Evolutionary conservation across 148 eudicot genomes (phyloP).

Genomic region (Gaultheria prostrata): DNA sequence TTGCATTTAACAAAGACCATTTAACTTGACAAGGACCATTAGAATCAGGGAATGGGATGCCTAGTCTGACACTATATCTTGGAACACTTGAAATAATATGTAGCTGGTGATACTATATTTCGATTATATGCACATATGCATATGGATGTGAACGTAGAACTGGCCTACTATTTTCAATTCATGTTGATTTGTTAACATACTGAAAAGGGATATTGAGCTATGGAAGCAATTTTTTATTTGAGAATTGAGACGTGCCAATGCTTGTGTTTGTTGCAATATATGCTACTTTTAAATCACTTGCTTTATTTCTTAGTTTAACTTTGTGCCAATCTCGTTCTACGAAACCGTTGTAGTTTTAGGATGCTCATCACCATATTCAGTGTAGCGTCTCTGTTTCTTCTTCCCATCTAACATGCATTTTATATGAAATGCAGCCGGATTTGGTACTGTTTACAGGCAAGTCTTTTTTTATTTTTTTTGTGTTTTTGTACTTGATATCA

Average conservation of each 20-base stretch:
- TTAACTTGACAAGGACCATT: neutral
- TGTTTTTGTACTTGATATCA: neutral
- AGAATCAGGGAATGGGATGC: neutral
- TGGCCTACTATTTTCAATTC: neutral
- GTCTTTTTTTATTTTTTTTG: conserved; percentile 22
- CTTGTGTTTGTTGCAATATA: neutral
- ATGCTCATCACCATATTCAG: neutral
- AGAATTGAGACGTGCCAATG: neutral
- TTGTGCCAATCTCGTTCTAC: neutral
- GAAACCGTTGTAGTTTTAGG: neutral
- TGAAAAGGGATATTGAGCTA: neutral
- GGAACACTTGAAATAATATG: neutral
- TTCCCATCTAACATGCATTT: conserved; percentile 27
- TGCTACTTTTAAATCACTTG: neutral
- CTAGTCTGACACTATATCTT: neutral
- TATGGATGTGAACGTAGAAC: neutral
- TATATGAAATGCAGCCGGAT: conserved; percentile 76
- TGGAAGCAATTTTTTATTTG: conserved; percentile 2
- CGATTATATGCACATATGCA: neutral
- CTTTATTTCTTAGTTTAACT: neutral
- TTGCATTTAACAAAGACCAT: neutral
- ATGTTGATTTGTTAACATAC: neutral
- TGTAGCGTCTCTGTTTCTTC: conserved; percentile 11
- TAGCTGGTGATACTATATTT: neutral
- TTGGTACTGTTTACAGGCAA: conserved; percentile 86